These are phyloP conservation scores for Ananas comosus DNA, from an alignment of 176 grass and related monocot species.

Conservation along the genomic window DNA sequence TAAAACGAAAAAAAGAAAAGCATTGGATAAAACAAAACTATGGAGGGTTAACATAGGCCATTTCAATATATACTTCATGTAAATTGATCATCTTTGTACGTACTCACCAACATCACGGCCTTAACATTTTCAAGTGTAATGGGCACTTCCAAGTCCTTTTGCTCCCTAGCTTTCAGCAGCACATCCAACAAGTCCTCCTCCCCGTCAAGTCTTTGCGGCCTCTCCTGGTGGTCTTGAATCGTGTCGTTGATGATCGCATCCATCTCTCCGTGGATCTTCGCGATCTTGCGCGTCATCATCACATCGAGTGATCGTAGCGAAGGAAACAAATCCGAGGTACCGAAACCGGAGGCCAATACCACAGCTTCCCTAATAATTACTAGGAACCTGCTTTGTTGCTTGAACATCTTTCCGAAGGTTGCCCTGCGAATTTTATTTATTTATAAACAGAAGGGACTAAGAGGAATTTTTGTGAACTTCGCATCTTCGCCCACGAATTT, in stretches of 20 bases:
- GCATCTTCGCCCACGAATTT: too few species aligned
- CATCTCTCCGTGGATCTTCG: slow-evolving; percentile 27
- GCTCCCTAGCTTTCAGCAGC: slow-evolving; percentile 37
- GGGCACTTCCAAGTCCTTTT: slow-evolving; percentile 29
- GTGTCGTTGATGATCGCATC: slow-evolving; percentile 42
- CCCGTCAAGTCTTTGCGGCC: neutral
- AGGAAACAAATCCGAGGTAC: slow-evolving; percentile 33
- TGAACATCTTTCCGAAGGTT: slow-evolving; percentile 15
- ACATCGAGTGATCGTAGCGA: slow-evolving; percentile 17
- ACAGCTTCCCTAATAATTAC: slow-evolving; percentile 3
- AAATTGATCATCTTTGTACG: too few species aligned
- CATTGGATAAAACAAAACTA: neutral
- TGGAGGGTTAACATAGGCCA: slow-evolving; percentile 15
- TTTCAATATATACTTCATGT: slow-evolving; percentile 40
- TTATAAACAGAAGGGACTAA: too few species aligned
- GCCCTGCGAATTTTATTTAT: neutral
- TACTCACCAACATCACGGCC: too few species aligned
- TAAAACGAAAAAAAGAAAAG: too few species aligned
- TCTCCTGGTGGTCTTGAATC: slow-evolving; percentile 36
- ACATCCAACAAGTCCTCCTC: neutral
- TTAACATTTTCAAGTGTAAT: slow-evolving; percentile 7
- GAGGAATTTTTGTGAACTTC: too few species aligned
- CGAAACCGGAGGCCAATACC: slow-evolving; percentile 19
- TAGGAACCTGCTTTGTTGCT: slow-evolving; percentile 15
- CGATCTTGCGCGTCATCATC: slow-evolving; percentile 5